phyloP scores from a whole-genome alignment of 129 eudicot species.

The Flaveria sonorensis region DNA sequence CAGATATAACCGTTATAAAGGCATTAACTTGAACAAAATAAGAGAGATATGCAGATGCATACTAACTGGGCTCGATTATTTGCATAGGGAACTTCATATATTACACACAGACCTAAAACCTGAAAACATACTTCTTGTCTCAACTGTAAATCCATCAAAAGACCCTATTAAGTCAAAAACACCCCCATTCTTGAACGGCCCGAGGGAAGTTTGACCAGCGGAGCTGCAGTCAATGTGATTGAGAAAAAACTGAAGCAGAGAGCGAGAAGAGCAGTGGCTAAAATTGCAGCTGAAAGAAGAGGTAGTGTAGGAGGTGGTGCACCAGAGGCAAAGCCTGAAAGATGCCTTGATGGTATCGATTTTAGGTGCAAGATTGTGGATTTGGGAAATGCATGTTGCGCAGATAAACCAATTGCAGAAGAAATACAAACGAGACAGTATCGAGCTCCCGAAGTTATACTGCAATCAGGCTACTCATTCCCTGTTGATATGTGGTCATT shows the following conservation, averaged over 20 bases:
- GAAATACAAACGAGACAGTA: slow-evolving; percentile 98
- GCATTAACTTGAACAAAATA: slow-evolving; percentile 71
- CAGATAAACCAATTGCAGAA: slow-evolving; percentile 62
- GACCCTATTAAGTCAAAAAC: slow-evolving; percentile 75
- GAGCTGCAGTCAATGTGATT: slow-evolving; percentile 54
- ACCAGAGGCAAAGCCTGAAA: slow-evolving; percentile 53
- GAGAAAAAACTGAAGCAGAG: slow-evolving; percentile 89
- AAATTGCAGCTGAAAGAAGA: slow-evolving; percentile 66
- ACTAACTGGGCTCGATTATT: slow-evolving; percentile 83
- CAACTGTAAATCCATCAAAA: slow-evolving; percentile 85
- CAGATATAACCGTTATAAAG: slow-evolving; percentile 81
- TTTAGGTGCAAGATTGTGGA: slow-evolving; percentile 90
- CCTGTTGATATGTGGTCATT: slow-evolving; percentile 98
- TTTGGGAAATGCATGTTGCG: slow-evolving; percentile 99
- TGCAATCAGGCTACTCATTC: slow-evolving; percentile 74
- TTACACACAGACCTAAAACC: slow-evolving; percentile 94
- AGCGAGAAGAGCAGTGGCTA: slow-evolving; percentile 92
- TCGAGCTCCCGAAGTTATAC: slow-evolving; percentile 93
- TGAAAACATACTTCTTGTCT: slow-evolving; percentile 84
- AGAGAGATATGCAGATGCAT: slow-evolving; percentile 88
- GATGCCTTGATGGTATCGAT: slow-evolving; percentile 81
- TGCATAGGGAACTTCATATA: slow-evolving; percentile 74
- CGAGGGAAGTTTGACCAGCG: slow-evolving; percentile 72
- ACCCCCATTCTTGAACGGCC: slow-evolving; percentile 87
- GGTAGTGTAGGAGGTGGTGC: slow-evolving; percentile 46